These are phyloP conservation scores for Pseudogymnoascus sp. DNA, from an alignment of 2,329 filamentous ascomycete genomes.

Conservation along the genomic window DNA sequence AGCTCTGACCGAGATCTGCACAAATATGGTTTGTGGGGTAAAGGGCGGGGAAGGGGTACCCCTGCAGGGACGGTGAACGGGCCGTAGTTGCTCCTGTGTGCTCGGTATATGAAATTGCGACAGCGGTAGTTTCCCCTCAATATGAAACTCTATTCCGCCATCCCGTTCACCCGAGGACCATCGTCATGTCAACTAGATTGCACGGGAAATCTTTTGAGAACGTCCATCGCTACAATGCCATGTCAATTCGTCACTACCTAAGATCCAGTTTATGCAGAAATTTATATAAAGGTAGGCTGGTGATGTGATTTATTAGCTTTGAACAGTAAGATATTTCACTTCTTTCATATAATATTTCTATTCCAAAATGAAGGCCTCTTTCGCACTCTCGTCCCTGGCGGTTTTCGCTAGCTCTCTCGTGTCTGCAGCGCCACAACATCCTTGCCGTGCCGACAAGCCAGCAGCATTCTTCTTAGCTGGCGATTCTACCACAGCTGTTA, in stretches of 20 bases:
- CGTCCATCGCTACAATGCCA: neutral
- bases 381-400: neutral
- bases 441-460: constrained; percentile 14
- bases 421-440: neutral
- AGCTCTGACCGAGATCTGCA: neutral
- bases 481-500: constrained; percentile 31
- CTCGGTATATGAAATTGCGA: constrained; percentile 1
- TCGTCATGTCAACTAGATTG: neutral
- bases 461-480: constrained; percentile 33
- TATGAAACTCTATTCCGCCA: constrained; percentile 4
- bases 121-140: neutral
- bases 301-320: neutral
- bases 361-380: neutral
- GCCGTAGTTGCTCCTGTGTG: neutral
- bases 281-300: neutral
- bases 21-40: neutral
- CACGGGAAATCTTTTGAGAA: neutral
- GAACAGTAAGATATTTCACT: neutral
- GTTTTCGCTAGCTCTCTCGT: neutral
- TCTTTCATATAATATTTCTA: neutral
- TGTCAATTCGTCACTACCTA: neutral
- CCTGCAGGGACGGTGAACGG: neutral
- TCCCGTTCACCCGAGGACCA: neutral
- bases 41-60: neutral
- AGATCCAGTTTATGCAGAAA: neutral